Base-by-base conservation (phyloP, 2,329 filamentous ascomycete genomes). In the Fusarium equiseti region DNA sequence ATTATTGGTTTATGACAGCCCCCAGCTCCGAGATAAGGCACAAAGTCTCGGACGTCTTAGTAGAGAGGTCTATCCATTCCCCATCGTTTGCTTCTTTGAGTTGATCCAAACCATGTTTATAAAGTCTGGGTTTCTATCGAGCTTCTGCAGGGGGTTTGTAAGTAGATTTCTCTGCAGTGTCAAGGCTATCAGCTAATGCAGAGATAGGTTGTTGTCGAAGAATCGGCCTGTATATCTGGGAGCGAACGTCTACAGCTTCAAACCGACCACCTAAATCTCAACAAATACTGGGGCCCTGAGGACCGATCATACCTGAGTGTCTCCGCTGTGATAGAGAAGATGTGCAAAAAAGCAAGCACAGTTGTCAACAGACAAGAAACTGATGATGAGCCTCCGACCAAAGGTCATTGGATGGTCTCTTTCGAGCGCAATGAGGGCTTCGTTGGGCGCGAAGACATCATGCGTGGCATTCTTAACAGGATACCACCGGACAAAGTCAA, bases 401-500 rank as follows among this genome's bases (percentile, higher is more conserved):
- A n/a, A 44, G 51, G 16, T 9, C 12, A 48, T 18, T 53, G 42
- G 46, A 16, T 38, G 5, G 48, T 43, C 12, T 42, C 48, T 5
- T 60, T 53, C 5, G 32, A 31, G 6, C n/a, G 6, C 0, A 53
- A 63, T 8, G 18, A 42, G 8, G 8, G 38, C 2, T 49, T 61
- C 3, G 27, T 60, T 5, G 27, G 27, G 4, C 26, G 32, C 7
- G 16, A 42, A 8, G 15, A 16, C 8, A 20, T 53, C 1, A 24
- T 48, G 7, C 16, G 35, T 4, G 15, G 10, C 5, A 18, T 54
- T 7, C 24, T 49, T 4, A 15, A 16, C 9, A 40, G 32, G 9
- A 38, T 48, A 4, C 3, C 16, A 1, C 11, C 35, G 15, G 5
- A 4, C 2, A 3, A 6, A 1, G 5, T n/a, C 10, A 7, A 15